These are phyloP conservation scores for Barnettozyma hawaiiensis DNA, from an alignment of 1,139 yeast species.

Conservation along the genomic window DNA sequence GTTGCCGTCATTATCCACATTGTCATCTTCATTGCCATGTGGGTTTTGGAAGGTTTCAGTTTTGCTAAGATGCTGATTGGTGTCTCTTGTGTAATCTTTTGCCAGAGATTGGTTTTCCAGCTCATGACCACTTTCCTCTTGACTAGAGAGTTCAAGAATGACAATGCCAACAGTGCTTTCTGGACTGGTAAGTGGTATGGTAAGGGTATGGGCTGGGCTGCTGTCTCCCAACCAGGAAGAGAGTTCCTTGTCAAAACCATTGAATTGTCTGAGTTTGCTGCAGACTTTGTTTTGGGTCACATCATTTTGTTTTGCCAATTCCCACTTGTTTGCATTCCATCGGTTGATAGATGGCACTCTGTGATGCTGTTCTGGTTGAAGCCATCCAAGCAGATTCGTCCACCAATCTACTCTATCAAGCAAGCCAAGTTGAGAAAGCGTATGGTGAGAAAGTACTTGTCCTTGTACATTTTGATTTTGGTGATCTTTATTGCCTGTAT, in stretches of 20 bases:
- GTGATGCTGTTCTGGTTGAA: slow-evolving; percentile 98
- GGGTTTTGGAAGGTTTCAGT: slow-evolving; percentile 93
- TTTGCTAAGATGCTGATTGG: slow-evolving; percentile 88
- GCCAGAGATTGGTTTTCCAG: slow-evolving; percentile 87
- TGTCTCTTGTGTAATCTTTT: slow-evolving; percentile 73
- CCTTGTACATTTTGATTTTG: slow-evolving; percentile 70
- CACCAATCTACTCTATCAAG: slow-evolving; percentile 95
- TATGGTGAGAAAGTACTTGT: slow-evolving; percentile 93
- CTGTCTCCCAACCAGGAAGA: slow-evolving; percentile 94
- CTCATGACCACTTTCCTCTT: slow-evolving; percentile 70
- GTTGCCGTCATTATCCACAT: slow-evolving; percentile 82
- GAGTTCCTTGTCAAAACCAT: slow-evolving; percentile 92
- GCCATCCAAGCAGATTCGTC: slow-evolving; percentile 97
- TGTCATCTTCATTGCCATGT: slow-evolving; percentile 86
- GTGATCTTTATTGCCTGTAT: slow-evolving; percentile 68
- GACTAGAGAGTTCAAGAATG: slow-evolving; percentile 97
- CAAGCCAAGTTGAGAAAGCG: slow-evolving; percentile 97
- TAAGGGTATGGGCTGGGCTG: slow-evolving; percentile 90
- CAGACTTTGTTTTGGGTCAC: slow-evolving; percentile 93
- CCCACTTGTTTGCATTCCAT: slow-evolving; percentile 81
- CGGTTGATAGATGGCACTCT: slow-evolving; percentile 96
- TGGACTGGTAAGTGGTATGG: slow-evolving; percentile 99
- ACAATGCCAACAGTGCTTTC: slow-evolving; percentile 95
- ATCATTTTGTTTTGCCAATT: slow-evolving; percentile 79
- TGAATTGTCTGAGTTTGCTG: slow-evolving; percentile 94